phyloP scores from a whole-genome alignment of 2,329 filamentous ascomycete species.

The Epichloe coenophiala region DNA sequence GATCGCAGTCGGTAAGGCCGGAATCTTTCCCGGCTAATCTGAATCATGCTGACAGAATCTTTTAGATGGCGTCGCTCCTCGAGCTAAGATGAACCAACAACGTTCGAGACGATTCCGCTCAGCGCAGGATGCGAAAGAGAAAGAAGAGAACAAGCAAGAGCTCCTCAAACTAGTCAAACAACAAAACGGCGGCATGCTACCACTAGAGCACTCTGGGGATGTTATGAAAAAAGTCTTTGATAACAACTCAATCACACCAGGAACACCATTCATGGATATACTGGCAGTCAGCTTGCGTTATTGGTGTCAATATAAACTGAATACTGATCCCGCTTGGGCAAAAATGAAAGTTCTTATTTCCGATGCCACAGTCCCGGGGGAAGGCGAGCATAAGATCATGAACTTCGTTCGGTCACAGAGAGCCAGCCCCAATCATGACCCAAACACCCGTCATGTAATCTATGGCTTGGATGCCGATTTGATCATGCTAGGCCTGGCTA shows the following conservation, averaged over 20 bases:
- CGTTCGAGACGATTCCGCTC: constrained; percentile 89
- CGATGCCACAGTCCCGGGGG: constrained; percentile 86
- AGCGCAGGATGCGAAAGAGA: constrained; percentile 87
- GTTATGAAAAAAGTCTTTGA: constrained; percentile 86
- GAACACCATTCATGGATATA: constrained; percentile 97
- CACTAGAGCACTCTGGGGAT: constrained; percentile 47
- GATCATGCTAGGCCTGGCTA: constrained; percentile 95
- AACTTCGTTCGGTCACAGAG: constrained; percentile 91
- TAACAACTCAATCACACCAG: constrained; percentile 74
- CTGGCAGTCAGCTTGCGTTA: constrained; percentile 81
- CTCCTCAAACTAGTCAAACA: constrained; percentile 73
- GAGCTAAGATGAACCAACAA: constrained; percentile 99
- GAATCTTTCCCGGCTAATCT: background rate
- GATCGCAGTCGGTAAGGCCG: constrained; percentile 76
- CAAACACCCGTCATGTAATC: constrained; percentile 94
- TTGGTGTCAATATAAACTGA: constrained; percentile 96
- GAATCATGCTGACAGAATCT: constrained; percentile 13
- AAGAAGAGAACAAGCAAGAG: constrained; percentile 81
- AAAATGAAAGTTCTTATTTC: constrained; percentile 95
- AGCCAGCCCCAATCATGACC: constrained; percentile 78
- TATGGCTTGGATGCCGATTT: constrained; percentile 96
- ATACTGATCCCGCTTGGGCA: constrained; percentile 90
- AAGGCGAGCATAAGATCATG: constrained; percentile 99
- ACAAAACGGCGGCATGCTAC: constrained; percentile 53
- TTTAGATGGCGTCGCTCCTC: constrained; percentile 83